phyloP scores from a whole-genome alignment of 352 stramenopile species.

The Globisporangium acanthophoron region DNA sequence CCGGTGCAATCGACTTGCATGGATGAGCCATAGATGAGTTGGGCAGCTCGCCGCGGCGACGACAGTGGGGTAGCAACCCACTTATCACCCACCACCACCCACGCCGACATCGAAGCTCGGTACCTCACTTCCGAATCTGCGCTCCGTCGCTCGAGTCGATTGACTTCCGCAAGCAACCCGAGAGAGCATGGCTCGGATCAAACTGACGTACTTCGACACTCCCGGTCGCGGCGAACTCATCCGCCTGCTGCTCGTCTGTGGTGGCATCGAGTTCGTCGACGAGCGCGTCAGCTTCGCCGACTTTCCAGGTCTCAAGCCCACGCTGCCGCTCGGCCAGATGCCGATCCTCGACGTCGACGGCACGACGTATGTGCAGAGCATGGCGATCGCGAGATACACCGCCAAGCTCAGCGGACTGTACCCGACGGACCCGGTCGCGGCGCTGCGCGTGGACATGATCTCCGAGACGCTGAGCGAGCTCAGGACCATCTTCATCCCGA shows the following conservation, averaged over 20 bases:
- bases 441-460: slow-evolving; percentile 16
- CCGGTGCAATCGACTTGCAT: too few relatives aligned
- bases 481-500: neutral
- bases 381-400: slow-evolving; percentile 27
- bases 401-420: slow-evolving; percentile 19
- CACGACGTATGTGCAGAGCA: slow-evolving; percentile 14
- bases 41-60: too few relatives aligned
- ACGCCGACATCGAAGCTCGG: too few relatives aligned
- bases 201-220: neutral
- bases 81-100: too few relatives aligned
- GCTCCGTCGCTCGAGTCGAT: too few relatives aligned
- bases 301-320: slow-evolving; percentile 21
- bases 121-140: too few relatives aligned
- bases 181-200: neutral
- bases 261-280: neutral
- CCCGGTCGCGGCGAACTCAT: neutral
- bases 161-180: too few relatives aligned
- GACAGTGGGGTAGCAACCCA: too few relatives aligned
- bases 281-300: slow-evolving; percentile 11
- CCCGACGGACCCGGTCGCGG: slow-evolving; percentile 7
- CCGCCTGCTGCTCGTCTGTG: neutral
- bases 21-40: too few relatives aligned
- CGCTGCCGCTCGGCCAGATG: slow-evolving; percentile 21
- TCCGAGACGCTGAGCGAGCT: slow-evolving; percentile 11
- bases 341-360: slow-evolving; percentile 23